Base-by-base conservation (phyloP, 495 filamentous ascomycete species). In the Aspergillus kassunensis region DNA sequence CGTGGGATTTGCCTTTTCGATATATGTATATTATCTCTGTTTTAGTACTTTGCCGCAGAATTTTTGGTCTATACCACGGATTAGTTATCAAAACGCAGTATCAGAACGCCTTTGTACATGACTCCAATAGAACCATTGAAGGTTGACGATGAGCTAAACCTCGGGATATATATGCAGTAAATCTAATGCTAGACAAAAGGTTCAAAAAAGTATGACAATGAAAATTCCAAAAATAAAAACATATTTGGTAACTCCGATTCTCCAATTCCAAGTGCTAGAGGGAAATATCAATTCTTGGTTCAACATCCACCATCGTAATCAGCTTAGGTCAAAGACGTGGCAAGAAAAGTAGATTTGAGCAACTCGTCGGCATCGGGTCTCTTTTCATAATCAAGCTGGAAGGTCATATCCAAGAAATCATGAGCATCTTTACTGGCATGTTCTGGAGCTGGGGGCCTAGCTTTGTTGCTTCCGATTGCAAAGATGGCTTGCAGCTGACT, bases 401-500 rank as follows among this genome's bases (percentile, higher is more conserved):
- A 98, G 2, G 93, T 97, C 76, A 87, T 82, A 48, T 79, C 80
- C 58, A 97, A 74, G 71, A 98, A 98, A 44, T 79, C 82, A 56
- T 81, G 78, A n/a, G 89, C 92, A 61, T 97, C 92, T 30, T 80
- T 80, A 57, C 89, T 91, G 9, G 89, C 89, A 66, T 87, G 82
- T 8, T 90, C 86, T 3, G 93, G 93, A 40, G 95, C 86, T n/a
- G 87, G 91, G 1, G 93, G 93, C 30, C 88, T 83, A 21, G 89
- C 92, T 66, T 88, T 85, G 49, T 85, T 82, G 55, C 84, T 89
- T 24, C 93, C 93, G 62, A 99, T 97, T 70, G 95, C 93, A 75
- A 97, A 99, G 67, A 99, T 99, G 40, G 93, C 93, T 65, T 97
- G 93, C 55, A 99, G 72, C 70, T 99, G 93, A 40, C 88, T 92